Base-by-base conservation (phyloP, 2,329 filamentous ascomycete species). In the Paecilomyces sp. region DNA sequence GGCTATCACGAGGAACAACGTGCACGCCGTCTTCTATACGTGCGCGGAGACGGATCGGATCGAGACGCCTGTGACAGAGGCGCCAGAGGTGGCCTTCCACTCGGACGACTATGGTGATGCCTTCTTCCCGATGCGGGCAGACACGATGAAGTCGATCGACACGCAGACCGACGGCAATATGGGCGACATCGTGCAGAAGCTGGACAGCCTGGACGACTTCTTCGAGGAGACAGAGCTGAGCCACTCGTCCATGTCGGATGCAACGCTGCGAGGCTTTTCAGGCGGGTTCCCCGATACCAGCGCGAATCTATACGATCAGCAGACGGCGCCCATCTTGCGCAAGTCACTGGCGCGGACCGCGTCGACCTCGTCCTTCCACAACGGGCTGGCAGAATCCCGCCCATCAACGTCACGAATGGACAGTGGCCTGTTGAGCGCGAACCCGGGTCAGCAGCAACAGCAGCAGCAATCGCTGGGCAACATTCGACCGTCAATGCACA, bases 11-110 rank as follows among this genome's bases (percentile, higher is more conserved):
- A 85, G 94, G 60, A 85, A 88, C 60, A 99, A 99, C 67, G 94
- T 99, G 2, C 93, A 97, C 72, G 91, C 92, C 0, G 92, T 94
- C 0, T 97, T 97, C 75, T 96, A 96, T 75, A 96, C 92, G 64
- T 97, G 92, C 69, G 89, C 91, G 57, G 88, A 85, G 62, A 81
- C 84, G 3, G 82, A 84, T 57, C 78, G 78, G 25, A 82, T 87
- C 64, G 84, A 84, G 15, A 78, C 82, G 7, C 85, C 89, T 58
- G 67, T 74, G 53, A 83, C 85, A 0, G 84, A 87, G 3, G 94
- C 91, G 0, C 89, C 91, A 1, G 92, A 96, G 54, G 87, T 99
- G 30, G 92, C 96, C 69, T 97, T 99, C 76, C 90, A 95, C 66
- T 84, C 87, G 2, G 95, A 99, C 62, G 92, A 97, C 62, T 87